phyloP scores from a whole-genome alignment of 305 asterid species.

The Fraxinus paxiana region DNA sequence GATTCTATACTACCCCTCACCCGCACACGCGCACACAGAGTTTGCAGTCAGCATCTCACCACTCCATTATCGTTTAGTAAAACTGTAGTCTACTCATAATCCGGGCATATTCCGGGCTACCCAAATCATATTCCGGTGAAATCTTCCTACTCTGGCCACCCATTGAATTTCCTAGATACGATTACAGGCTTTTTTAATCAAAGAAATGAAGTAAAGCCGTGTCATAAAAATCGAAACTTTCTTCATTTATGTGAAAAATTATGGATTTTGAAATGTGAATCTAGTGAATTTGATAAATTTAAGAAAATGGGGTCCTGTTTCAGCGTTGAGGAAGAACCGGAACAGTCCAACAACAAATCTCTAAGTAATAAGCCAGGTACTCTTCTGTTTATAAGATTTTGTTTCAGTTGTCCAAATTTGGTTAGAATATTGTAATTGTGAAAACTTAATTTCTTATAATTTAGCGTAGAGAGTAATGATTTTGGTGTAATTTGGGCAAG shows the following conservation, averaged over 20 bases:
- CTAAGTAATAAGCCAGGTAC: conserved; percentile 33
- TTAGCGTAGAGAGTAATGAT: background rate
- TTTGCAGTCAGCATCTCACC: conserved; percentile 4
- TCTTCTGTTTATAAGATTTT: conserved; percentile 7
- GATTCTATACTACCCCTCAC: background rate
- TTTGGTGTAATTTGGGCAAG: background rate
- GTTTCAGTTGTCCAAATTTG: conserved; percentile 12
- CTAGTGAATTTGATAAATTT: conserved; percentile 5
- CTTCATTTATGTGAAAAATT: background rate
- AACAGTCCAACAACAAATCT: conserved; percentile 29
- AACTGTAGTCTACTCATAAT: background rate
- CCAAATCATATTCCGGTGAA: conserved; percentile 28
- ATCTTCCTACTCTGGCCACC: conserved; percentile 18
- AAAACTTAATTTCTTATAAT: background rate
- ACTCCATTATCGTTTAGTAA: background rate
- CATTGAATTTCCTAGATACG: background rate
- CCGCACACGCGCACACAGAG: background rate
- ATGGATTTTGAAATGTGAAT: conserved; percentile 24
- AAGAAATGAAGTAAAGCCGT: background rate
- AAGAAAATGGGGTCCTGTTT: conserved; percentile 43
- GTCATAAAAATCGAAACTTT: conserved; percentile 5
- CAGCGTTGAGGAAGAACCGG: conserved; percentile 40
- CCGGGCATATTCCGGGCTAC: conserved; percentile 19
- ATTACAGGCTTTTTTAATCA: background rate
- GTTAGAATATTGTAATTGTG: conserved; percentile 2